Conservation (phyloP, 352 stramenopile genomes). For the Globisporangium sylvaticum region DNA sequence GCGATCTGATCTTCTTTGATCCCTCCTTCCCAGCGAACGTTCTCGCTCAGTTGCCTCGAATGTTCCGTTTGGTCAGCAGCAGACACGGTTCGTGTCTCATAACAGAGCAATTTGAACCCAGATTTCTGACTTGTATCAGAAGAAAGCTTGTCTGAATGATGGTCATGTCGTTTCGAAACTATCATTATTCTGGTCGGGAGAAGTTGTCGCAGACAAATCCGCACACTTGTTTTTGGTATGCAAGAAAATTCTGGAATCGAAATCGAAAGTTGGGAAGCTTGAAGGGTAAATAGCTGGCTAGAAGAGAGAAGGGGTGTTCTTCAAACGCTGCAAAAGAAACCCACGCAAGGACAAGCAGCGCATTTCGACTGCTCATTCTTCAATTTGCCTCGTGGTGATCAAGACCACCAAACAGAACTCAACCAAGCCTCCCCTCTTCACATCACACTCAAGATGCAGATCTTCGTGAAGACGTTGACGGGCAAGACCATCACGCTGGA, state of each 20-base stretch:
- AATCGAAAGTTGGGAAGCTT: not conserved
- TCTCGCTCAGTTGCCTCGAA: not conserved
- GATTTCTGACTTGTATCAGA: conserved; percentile 6
- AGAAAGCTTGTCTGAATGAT: conserved; percentile 4
- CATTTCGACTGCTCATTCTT: conserved; percentile 14
- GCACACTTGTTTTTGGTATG: conserved; percentile 9
- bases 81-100: not conserved
- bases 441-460: conserved; percentile 54
- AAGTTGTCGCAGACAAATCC: not conserved
- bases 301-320: not conserved
- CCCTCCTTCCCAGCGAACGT: not conserved
- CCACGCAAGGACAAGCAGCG: not conserved
- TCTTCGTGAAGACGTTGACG: conserved; percentile 93
- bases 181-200: not conserved
- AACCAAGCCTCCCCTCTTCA: not conserved
- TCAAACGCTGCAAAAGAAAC: not conserved
- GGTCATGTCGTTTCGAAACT: conserved; percentile 6
- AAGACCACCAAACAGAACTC: conserved; percentile 12
- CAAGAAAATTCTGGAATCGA: not conserved
- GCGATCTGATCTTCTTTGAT: conserved; percentile 4
- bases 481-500: conserved; percentile 92
- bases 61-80: not conserved
- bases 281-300: not conserved
- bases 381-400: conserved; percentile 18
- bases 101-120: not conserved